Percentiles rank a stretch among this genome's conserved stretches.
Conservation (phyloP, 805 yeast species). For the Metschnikowia henanensis region DNA sequence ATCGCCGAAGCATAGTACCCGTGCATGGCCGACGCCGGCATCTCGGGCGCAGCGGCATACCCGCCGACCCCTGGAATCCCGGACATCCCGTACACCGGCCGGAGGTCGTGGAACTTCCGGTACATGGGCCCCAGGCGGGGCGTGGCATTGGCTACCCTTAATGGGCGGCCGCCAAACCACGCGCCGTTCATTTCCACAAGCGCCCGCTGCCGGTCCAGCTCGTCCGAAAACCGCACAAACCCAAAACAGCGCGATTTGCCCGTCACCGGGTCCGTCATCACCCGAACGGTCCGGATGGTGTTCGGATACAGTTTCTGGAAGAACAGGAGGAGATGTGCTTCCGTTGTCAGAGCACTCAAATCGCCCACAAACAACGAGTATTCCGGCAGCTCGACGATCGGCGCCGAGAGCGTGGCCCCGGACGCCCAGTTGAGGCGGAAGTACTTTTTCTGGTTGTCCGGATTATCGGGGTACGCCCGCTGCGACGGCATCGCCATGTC, state of each 20-base stretch:
- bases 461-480: constrained; percentile 38
- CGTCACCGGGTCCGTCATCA: constrained; percentile 81
- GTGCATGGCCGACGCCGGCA: not conserved
- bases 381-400: constrained; percentile 73
- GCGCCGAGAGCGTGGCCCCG: constrained; percentile 73
- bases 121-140: constrained; percentile 48
- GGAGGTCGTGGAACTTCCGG: too few relatives aligned
- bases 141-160: constrained; percentile 78
- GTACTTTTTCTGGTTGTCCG: constrained; percentile 53
- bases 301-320: constrained; percentile 64
- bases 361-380: constrained; percentile 83
- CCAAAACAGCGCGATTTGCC: constrained; percentile 82
- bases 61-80: too few relatives aligned
- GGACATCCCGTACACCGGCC: too few relatives aligned
- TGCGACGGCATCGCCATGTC: constrained; percentile 50
- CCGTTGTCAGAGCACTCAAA: constrained; percentile 74
- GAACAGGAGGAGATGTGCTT: constrained; percentile 71
- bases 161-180: constrained; percentile 76
- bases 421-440: constrained; percentile 84
- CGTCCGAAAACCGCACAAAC: constrained; percentile 73
- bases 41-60: not conserved
- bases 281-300: constrained; percentile 76
- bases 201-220: constrained; percentile 66
- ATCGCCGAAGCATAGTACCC: constrained; percentile 4
- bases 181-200: constrained; percentile 74